Evolutionary conservation across 306 rosid species (phyloP), one percentile per base, ranked within the genome.

Genomic region (Cicer pinnatifidum): DNA sequence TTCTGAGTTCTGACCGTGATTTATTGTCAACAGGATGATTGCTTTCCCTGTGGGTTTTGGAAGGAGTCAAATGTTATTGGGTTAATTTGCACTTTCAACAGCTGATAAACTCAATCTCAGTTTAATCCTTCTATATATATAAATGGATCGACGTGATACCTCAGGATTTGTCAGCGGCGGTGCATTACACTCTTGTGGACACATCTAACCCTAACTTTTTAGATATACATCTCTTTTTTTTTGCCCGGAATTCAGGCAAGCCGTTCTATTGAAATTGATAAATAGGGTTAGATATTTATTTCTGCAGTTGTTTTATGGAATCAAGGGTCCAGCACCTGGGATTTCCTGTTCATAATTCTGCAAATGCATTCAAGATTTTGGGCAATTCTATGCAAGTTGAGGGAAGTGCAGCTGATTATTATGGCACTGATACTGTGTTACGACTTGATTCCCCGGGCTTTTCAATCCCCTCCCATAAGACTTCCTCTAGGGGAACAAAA

Each of bases 161-260:
- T 95, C 99, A 0, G 99, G 97, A 78, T 95, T 95, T 86, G 99
- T 95, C 47, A 95, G 99, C 9, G 99, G 99, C 84, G 99, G 97
- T 72, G 90, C 82, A 76, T 79, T 77, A 52, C 65, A 58, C 86
- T 69, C 79, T 69, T 76, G 56, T 75, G 15, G 83, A 87, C 71
- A 51, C 85, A 72, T 83, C 91, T 91, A 79, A 87, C 86, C 60
- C 63, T 87, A 80, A 77, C 78, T 78, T 80, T 83, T 88, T 92
- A 85, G 75, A 82, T 82, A 76, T 73, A 39, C 64, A 38, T 60
- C 65, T 75, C 71, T 68, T 73, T 3, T 56, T 10, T 81, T 78
- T 71, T 76, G 57, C 77, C 84, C 46, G 44, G 89, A 86, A 84
- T 83, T 79, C 81, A 78, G 88, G 90, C 76, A 61, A 57, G 73